Evolutionary conservation across 257 asterid genomes (phyloP).

Genomic region (Solanum megistacrolobum): DNA sequence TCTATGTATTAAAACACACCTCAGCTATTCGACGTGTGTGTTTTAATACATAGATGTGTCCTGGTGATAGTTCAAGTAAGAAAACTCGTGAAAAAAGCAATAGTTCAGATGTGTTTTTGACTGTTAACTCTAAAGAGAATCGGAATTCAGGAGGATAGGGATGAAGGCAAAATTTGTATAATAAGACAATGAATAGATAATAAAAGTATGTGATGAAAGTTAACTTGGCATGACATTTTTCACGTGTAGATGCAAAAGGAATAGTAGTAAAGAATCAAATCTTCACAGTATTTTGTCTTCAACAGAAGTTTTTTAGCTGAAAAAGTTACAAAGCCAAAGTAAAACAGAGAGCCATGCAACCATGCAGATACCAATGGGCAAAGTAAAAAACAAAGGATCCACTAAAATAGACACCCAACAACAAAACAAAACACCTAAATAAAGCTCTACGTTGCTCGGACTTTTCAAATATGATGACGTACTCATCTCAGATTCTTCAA

Average conservation of each 20-base stretch:
- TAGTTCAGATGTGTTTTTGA: neutral
- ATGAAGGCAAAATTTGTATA: neutral
- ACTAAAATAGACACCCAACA: neutral
- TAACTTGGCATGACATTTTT: neutral
- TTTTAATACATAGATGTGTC: neutral
- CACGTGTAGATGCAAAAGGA: conserved; percentile 4
- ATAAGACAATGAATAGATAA: neutral
- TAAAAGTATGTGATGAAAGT: neutral
- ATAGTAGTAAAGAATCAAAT: conserved; percentile 8
- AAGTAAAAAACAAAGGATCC: neutral
- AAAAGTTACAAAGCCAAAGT: conserved; percentile 6
- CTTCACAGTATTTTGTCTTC: conserved; percentile 2
- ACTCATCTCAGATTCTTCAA: neutral
- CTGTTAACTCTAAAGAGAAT: neutral
- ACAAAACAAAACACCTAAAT: neutral
- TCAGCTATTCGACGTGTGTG: neutral
- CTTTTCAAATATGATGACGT: neutral
- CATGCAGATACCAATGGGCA: conserved; percentile 22
- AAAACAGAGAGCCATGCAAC: conserved; percentile 19
- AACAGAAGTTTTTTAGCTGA: neutral
- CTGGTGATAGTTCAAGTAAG: neutral
- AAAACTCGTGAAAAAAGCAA: neutral
- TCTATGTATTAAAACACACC: neutral
- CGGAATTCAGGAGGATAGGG: neutral
- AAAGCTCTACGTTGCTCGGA: neutral